These are phyloP conservation scores for Lasiodiplodia sp. DNA, from an alignment of 2,329 filamentous ascomycete genomes.

Conservation along the genomic window DNA sequence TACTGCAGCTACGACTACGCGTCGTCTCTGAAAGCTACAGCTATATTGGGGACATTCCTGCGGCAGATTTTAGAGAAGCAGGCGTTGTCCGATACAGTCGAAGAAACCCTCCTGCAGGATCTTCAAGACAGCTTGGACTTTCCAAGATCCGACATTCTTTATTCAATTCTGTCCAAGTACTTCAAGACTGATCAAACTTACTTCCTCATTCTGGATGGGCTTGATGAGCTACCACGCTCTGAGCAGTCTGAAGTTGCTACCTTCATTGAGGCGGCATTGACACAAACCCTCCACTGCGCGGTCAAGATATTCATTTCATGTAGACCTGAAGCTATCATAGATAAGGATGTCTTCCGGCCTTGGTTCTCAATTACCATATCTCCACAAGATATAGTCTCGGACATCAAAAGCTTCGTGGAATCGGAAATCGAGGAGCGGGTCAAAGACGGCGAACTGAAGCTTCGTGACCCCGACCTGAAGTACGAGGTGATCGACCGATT, in stretches of 20 bases:
- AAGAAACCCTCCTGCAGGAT: slow-evolving; percentile 2
- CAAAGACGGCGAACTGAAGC: slow-evolving; percentile 19
- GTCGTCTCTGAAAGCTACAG: slow-evolving; percentile 30
- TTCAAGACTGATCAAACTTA: slow-evolving; percentile 3
- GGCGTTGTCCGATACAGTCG: slow-evolving; percentile 30
- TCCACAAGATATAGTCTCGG: neutral
- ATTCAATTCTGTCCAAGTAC: slow-evolving; percentile 2
- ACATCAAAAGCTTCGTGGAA: slow-evolving; percentile 33
- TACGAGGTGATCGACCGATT: slow-evolving; percentile 32
- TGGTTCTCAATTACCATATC: slow-evolving; percentile 29
- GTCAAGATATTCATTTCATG: slow-evolving; percentile 34
- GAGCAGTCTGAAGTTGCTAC: slow-evolving; percentile 19
- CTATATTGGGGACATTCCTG: slow-evolving; percentile 31
- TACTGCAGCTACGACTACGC: slow-evolving; percentile 35
- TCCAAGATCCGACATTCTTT: neutral
- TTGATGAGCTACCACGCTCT: slow-evolving; percentile 32
- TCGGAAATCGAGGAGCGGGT: slow-evolving; percentile 23
- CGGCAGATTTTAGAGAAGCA: slow-evolving; percentile 32
- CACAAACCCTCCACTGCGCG: neutral
- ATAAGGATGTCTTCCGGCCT: slow-evolving; percentile 22
- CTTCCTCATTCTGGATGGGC: slow-evolving; percentile 34
- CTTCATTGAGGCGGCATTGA: slow-evolving; percentile 25
- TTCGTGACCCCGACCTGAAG: slow-evolving; percentile 28
- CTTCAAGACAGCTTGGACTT: neutral
- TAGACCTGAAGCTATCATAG: slow-evolving; percentile 32